Evolutionary conservation across 2,329 filamentous ascomycete species (phyloP).

Genomic region (Colletotrichum sansevieriae): DNA sequence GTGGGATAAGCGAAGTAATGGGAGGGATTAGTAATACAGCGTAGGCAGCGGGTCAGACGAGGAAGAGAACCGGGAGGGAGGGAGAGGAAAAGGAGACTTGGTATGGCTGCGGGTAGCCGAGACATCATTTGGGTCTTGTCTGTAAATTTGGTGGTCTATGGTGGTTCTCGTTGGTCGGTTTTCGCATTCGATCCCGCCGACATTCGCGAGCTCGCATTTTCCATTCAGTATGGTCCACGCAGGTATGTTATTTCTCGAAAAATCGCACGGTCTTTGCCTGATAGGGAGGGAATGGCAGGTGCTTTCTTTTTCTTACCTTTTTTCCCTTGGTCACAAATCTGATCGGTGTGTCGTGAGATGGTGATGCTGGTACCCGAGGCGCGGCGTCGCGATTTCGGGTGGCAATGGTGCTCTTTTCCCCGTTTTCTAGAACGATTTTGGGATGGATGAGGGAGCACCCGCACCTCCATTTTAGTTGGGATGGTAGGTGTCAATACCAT

Average conservation of each 20-base stretch:
- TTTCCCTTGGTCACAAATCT: not conserved
- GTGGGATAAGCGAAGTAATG: too few species aligned
- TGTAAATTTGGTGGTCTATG: not conserved
- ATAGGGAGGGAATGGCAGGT: not conserved
- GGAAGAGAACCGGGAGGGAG: not conserved
- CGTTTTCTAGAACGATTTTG: constrained; percentile 18
- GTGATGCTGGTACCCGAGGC: constrained; percentile 30
- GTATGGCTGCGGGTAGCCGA: constrained; percentile 39
- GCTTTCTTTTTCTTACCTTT: constrained; percentile 8
- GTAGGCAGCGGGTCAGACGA: not conserved
- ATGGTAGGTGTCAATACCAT: constrained; percentile 9
- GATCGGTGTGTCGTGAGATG: constrained; percentile 19
- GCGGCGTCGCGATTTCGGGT: constrained; percentile 28
- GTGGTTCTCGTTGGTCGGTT: constrained; percentile 7
- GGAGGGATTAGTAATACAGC: not conserved
- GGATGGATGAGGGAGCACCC: constrained; percentile 1
- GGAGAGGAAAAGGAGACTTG: not conserved
- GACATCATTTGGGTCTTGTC: constrained; percentile 27
- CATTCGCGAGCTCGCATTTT: not conserved
- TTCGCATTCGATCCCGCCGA: not conserved
- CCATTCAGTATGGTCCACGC: not conserved
- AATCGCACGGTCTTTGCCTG: constrained; percentile 24
- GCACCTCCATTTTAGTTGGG: constrained; percentile 8
- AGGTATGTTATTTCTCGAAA: not conserved
- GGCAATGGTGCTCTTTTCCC: not conserved